Evolutionary conservation across 2,329 filamentous ascomycete species (phyloP).

Genomic region (Diaporthe vaccinii): DNA sequence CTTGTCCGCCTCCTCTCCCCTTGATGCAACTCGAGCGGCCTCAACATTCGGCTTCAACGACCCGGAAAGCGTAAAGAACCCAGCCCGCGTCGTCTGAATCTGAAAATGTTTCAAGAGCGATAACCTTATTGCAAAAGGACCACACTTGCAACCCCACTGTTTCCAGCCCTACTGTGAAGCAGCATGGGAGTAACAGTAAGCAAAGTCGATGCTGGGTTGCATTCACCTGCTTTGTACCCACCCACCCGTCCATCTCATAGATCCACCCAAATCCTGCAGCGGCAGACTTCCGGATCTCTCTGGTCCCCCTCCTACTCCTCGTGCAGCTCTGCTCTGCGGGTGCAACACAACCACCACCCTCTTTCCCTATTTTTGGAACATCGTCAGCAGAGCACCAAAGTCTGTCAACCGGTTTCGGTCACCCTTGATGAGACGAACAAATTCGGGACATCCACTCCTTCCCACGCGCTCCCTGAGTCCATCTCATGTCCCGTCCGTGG

Average conservation of each 20-base stretch:
- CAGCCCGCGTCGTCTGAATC: conserved; percentile 1
- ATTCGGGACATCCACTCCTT: not conserved
- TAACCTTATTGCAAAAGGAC: conserved; percentile 15
- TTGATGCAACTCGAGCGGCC: not conserved
- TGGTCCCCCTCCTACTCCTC: not conserved
- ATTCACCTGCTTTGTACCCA: not conserved
- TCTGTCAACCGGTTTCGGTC: not conserved
- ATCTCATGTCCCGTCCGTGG: conserved; percentile 1
- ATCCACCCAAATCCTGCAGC: conserved; percentile 8
- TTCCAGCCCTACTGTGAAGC: conserved; percentile 8
- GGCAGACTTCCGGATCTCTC: conserved; percentile 24
- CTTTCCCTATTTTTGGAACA: conserved; percentile 11
- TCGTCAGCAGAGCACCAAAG: conserved; percentile 11
- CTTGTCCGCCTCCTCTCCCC: not conserved
- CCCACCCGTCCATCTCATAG: conserved; percentile 3
- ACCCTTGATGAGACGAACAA: not conserved
- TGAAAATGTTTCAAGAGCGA: conserved; percentile 17
- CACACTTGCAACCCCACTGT: conserved; percentile 13
- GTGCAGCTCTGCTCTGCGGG: not conserved
- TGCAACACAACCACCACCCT: conserved; percentile 11
- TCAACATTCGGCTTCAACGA: not conserved
- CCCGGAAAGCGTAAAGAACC: not conserved
- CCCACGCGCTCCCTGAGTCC: not conserved
- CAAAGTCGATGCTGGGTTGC: conserved; percentile 24
- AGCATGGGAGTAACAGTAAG: not conserved